Conservation (phyloP, 2,329 filamentous ascomycete species). For the Nemania sp. region DNA sequence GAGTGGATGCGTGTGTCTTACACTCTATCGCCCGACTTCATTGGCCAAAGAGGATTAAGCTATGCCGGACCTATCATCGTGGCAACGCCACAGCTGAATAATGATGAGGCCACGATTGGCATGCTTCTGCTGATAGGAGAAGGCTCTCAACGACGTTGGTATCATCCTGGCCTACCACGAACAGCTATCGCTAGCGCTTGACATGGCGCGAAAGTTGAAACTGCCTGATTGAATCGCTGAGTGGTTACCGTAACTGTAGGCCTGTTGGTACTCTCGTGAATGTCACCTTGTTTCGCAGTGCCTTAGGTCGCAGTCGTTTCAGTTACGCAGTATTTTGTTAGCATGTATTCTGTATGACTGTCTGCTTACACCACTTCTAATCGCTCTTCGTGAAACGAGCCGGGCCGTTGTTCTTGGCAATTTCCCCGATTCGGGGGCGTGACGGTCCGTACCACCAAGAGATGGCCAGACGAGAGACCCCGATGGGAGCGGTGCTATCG, state of each 20-base stretch:
- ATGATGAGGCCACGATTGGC: conserved; percentile 22
- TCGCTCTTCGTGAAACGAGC: conserved; percentile 23
- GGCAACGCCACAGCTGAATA: conserved; percentile 36
- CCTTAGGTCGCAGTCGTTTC: conserved; percentile 33
- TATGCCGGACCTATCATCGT: conserved; percentile 8
- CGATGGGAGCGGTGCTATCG: conserved; percentile 39
- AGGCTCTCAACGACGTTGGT: conserved; percentile 6
- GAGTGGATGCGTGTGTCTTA: conserved; percentile 6
- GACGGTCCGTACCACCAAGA: conserved; percentile 31
- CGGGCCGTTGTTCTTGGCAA: conserved; percentile 32
- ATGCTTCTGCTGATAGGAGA: conserved; percentile 16
- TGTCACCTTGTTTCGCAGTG: conserved; percentile 20
- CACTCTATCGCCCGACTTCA: conserved; percentile 4
- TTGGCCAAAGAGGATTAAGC: conserved; percentile 23
- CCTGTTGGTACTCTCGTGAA: conserved; percentile 16
- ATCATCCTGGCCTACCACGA: conserved; percentile 1
- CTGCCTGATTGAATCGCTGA: conserved; percentile 22
- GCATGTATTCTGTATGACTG: not conserved
- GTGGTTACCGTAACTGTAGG: conserved; percentile 28
- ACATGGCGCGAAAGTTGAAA: conserved; percentile 27
- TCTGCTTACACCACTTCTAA: conserved; percentile 10
- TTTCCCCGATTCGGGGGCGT: conserved; percentile 32
- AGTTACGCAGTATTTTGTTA: conserved; percentile 13
- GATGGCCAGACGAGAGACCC: conserved; percentile 37
- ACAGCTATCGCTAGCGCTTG: not conserved